Conservation (phyloP, 805 yeast species). For the Wickerhamiella sergipiensis region DNA sequence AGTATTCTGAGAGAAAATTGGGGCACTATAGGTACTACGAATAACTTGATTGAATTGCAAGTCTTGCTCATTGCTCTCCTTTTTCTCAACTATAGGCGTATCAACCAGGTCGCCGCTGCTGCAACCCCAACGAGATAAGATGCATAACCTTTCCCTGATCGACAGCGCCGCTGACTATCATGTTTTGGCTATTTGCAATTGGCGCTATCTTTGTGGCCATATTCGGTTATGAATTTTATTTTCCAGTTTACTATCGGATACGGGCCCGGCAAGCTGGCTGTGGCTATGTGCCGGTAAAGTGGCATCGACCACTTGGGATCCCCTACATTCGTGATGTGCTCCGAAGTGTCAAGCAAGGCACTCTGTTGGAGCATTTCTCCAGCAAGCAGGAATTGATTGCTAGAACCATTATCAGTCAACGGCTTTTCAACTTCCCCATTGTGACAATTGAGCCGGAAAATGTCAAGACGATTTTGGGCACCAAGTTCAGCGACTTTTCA, state of each 20-base stretch:
- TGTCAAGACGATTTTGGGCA: constrained; percentile 19
- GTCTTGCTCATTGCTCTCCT: no score
- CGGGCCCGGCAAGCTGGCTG: not conserved
- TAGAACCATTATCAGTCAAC: constrained; percentile 13
- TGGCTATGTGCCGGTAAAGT: not conserved
- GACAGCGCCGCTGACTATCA: not conserved
- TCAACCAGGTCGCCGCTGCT: no score
- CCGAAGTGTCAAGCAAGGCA: not conserved
- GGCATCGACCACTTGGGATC: not conserved
- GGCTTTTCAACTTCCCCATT: constrained; percentile 17
- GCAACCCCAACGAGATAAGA: no score
- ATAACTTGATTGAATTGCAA: no score
- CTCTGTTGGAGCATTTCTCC: not conserved
- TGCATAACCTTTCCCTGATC: not conserved
- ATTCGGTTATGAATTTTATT: not conserved
- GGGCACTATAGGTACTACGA: no score
- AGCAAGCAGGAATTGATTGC: constrained; percentile 15
- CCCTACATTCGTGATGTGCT: not conserved
- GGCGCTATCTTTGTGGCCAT: not conserved
- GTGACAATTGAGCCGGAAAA: constrained; percentile 21
- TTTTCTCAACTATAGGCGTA: no score
- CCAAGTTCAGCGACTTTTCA: constrained; percentile 19
- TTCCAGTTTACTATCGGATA: not conserved
- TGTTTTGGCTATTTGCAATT: not conserved
- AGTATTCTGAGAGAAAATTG: no score